Evolutionary conservation across 179 eudicot genomes (phyloP).

Genomic region (Amaranthus tricolor): DNA sequence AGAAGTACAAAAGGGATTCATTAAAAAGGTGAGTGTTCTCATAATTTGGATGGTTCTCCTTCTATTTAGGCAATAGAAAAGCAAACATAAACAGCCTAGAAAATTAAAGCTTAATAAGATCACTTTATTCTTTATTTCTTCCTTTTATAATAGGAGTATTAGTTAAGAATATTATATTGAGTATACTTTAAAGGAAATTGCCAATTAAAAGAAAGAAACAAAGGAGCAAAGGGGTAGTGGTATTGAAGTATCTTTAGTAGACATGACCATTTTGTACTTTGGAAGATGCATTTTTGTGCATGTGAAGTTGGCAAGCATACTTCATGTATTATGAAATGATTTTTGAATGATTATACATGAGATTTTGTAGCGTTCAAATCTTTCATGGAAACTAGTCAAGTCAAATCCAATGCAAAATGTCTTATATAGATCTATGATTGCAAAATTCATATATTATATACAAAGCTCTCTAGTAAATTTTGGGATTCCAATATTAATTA

Average conservation of each 20-base stretch:
- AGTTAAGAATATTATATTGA: slow-evolving; percentile 14
- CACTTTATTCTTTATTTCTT: slow-evolving; percentile 3
- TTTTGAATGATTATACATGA: no score
- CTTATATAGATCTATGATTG: no score
- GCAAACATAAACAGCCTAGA: slow-evolving; percentile 25
- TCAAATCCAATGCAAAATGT: no score
- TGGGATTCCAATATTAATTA: no score
- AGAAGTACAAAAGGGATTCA: background rate
- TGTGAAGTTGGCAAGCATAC: no score
- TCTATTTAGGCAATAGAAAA: background rate
- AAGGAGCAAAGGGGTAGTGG: background rate
- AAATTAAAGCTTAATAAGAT: background rate
- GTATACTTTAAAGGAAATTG: background rate
- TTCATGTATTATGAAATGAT: no score
- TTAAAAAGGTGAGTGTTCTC: slow-evolving; percentile 1
- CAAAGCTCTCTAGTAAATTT: no score
- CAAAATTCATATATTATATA: no score
- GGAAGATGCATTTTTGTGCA: background rate
- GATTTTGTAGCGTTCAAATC: no score
- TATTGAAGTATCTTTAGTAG: slow-evolving; percentile 12
- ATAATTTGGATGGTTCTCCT: slow-evolving; percentile 28
- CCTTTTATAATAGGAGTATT: background rate
- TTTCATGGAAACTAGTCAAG: no score
- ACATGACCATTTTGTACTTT: slow-evolving; percentile 1
- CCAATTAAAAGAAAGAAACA: background rate